These are phyloP conservation scores for Plasmodium coatneyi DNA, from an alignment of 169 alveolate species.

Conservation along the genomic window DNA sequence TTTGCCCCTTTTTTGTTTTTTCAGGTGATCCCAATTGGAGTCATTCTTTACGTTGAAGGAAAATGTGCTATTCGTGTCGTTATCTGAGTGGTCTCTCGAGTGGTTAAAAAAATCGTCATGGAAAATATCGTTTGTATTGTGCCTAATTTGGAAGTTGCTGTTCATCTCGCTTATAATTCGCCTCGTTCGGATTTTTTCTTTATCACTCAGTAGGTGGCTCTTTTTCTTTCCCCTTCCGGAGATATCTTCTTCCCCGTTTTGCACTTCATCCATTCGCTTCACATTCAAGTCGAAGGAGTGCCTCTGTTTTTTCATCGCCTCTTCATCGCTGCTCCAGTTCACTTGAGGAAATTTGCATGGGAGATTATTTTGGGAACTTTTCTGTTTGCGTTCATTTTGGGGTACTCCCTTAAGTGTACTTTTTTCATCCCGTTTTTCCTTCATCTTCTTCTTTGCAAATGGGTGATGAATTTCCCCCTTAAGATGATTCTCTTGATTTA, in stretches of 20 bases:
- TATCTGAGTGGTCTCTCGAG: not conserved
- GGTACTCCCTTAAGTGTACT: not conserved
- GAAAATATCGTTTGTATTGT: not conserved
- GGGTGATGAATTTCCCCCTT: not conserved
- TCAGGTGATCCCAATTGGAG: not conserved
- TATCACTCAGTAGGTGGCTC: not conserved
- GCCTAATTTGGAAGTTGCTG: not conserved
- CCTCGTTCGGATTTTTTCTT: not conserved
- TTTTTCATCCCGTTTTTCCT: not conserved
- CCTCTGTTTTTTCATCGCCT: not conserved
- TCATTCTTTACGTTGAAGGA: slow-evolving; percentile 29
- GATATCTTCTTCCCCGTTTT: not conserved
- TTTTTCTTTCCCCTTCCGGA: not conserved
- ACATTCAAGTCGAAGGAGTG: not conserved
- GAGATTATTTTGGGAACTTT: not conserved
- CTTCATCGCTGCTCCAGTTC: not conserved
- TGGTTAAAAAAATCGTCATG: not conserved
- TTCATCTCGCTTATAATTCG: not conserved
- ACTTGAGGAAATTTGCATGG: not conserved
- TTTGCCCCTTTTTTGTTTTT: not conserved
- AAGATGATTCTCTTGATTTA: not conserved
- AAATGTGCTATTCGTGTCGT: slow-evolving; percentile 16
- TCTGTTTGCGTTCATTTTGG: not conserved
- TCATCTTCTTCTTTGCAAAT: not conserved
- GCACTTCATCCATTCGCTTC: not conserved